Evolutionary conservation across 2,329 filamentous ascomycete genomes (phyloP).

Genomic region (Microsporum ferrugineum): DNA sequence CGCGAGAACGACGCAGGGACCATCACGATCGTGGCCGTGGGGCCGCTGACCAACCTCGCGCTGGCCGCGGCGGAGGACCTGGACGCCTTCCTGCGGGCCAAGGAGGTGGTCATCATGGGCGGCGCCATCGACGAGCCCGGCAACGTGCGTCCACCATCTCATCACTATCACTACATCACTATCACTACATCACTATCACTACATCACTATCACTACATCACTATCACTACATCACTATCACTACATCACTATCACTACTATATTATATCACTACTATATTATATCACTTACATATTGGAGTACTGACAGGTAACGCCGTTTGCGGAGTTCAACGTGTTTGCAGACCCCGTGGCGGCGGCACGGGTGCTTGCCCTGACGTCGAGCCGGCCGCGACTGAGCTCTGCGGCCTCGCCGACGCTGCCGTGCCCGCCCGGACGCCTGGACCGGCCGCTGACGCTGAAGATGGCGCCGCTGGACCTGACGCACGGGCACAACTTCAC

Average conservation of each 20-base stretch:
- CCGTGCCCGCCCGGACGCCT: slow-evolving; percentile 54
- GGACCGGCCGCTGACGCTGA: slow-evolving; percentile 53
- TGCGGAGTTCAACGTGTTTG: slow-evolving; percentile 92
- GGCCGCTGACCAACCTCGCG: slow-evolving; percentile 87
- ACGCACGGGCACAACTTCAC: slow-evolving; percentile 59
- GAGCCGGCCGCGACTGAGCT: slow-evolving; percentile 60
- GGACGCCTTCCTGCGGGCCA: slow-evolving; percentile 75
- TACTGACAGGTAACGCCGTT: slow-evolving; percentile 54
- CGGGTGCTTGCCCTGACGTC: slow-evolving; percentile 69
- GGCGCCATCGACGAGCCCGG: slow-evolving; percentile 68
- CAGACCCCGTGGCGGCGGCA: slow-evolving; percentile 68
- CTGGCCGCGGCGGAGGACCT: slow-evolving; percentile 79
- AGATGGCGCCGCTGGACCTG: slow-evolving; percentile 65
- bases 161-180: background rate
- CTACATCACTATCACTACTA: background rate
- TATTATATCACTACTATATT: background rate
- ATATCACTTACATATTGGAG: background rate
- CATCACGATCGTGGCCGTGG: slow-evolving; percentile 80
- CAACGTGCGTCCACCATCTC: slow-evolving; percentile 45
- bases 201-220: slow-evolving; percentile 22
- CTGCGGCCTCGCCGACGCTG: slow-evolving; percentile 40
- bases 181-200: background rate
- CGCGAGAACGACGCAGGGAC: slow-evolving; percentile 70
- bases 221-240: no score
- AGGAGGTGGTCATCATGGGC: slow-evolving; percentile 93